Evolutionary conservation across 306 rosid genomes (phyloP).

Genomic region (Vigna trinervia): DNA sequence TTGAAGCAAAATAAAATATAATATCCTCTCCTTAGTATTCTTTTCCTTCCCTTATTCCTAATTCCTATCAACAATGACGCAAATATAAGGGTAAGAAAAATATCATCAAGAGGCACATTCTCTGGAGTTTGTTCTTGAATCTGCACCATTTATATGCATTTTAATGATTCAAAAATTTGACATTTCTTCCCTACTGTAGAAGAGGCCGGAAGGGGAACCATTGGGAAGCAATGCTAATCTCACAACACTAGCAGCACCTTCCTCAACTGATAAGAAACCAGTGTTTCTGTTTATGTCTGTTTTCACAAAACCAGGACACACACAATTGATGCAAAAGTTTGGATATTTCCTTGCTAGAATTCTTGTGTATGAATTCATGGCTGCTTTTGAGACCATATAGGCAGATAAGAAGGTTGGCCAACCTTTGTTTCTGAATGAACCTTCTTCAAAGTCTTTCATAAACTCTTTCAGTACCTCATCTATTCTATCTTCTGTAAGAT

Average conservation of each 20-base stretch:
- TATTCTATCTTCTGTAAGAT: conserved; percentile 45
- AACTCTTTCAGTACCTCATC: conserved; percentile 46
- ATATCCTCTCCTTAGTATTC: neutral
- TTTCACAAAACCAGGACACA: conserved; percentile 56
- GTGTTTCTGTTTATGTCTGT: conserved; percentile 43
- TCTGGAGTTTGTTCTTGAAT: neutral
- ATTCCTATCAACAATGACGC: neutral
- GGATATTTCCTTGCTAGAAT: conserved; percentile 45
- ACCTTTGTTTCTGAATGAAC: conserved; percentile 41
- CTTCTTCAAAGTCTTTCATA: conserved; percentile 46
- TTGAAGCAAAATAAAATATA: neutral
- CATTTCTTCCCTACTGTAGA: conserved; percentile 13
- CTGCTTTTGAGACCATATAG: conserved; percentile 49
- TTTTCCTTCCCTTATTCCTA: neutral
- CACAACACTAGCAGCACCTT: conserved; percentile 49
- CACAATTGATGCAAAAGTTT: conserved; percentile 36
- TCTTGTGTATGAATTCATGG: conserved; percentile 50
- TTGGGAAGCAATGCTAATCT: conserved; percentile 42
- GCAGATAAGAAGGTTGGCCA: conserved; percentile 37
- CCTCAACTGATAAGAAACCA: conserved; percentile 35
- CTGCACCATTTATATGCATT: neutral
- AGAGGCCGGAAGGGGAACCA: conserved; percentile 47
- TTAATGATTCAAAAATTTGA: conserved; percentile 7
- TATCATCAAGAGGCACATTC: neutral
- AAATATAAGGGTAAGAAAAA: neutral